These are phyloP conservation scores for Puccinia polysora DNA, from an alignment of 1,284 basidiomycete genomes.

Conservation along the genomic window DNA sequence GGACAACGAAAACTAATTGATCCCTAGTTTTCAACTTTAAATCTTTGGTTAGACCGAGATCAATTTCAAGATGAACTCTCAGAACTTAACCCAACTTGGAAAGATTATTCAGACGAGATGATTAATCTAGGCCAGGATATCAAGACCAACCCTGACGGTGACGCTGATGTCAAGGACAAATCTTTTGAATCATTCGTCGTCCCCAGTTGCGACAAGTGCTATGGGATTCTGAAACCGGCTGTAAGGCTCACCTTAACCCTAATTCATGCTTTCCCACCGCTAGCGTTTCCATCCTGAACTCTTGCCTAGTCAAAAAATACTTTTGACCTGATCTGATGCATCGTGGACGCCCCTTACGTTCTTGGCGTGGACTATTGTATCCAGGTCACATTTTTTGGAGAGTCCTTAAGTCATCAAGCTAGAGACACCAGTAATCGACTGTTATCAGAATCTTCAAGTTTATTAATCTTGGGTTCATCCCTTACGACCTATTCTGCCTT, in stretches of 20 bases:
- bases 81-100: slow-evolving; percentile 51
- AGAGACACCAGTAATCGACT: slow-evolving; percentile 47
- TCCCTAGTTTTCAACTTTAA: too few relatives aligned
- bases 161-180: slow-evolving; percentile 45
- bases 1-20: too few relatives aligned
- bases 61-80: slow-evolving; percentile 51
- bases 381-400: slow-evolving; percentile 52
- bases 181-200: slow-evolving; percentile 51
- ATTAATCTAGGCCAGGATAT: slow-evolving; percentile 47
- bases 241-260: slow-evolving; percentile 9
- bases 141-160: slow-evolving; percentile 53
- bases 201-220: slow-evolving; percentile 51
- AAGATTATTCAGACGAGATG: slow-evolving; percentile 48
- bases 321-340: too few relatives aligned
- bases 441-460: slow-evolving; percentile 47
- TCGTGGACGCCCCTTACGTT: too few relatives aligned
- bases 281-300: not conserved
- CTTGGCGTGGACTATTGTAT: not conserved
- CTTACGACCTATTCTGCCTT: slow-evolving; percentile 53
- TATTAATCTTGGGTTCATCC: slow-evolving; percentile 51
- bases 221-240: slow-evolving; percentile 51
- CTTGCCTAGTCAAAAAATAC: not conserved
- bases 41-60: slow-evolving; percentile 46
- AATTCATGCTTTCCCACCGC: not conserved
- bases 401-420: slow-evolving; percentile 49